Evolutionary conservation across 192 early-diverging fungal species (phyloP), one percentile per base, ranked within the genome.

Genomic region (Entophlyctis helioformis): DNA sequence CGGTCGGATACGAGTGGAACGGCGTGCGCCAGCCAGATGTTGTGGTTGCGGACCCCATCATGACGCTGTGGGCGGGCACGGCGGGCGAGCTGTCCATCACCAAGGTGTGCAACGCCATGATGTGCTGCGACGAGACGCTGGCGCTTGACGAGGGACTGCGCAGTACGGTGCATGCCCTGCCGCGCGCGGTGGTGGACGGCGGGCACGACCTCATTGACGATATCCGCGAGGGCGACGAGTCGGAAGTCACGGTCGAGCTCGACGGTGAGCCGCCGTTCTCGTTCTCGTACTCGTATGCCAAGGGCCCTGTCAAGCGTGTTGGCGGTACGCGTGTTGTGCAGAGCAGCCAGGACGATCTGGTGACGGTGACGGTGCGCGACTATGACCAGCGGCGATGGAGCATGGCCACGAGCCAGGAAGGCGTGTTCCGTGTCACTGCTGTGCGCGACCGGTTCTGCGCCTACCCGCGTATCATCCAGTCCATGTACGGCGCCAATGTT

Each of bases 181-280:
- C 82, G 23, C 61, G 60, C 18, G 76, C 74, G 1, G 70, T 70
- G 19, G 74, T 85, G 16, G 76, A 76, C 38, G 76, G 71, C 16
- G 82, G 82, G 5, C 42, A 67, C 15, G 69, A 85, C 27, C 53
- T 70, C n/a, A 56, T 72, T 33, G 78, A 82, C 47, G 80, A 85
- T 44, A 80, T 85, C 49, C 47, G 74, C 12, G 68, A 75, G 60
- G 72, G 68, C 2, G 67, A 71, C 23, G 56, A 71, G 42, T 71
- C 73, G 1, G 53, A 65, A 12, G 76, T 83, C 35, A 44, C 40
- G 0, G 49, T 85, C 40, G 67, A 82, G 11, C 69, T 85, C n/a
- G 45, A 59, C 6, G 83, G 83, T 23, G 61, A 59, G 13, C 67
- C 76, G 24, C 83, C 83, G 15, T 85, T 82, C 54, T 68, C 64